Evolutionary conservation across 306 rosid genomes (phyloP).

Genomic region (Cucumis cinereus): DNA sequence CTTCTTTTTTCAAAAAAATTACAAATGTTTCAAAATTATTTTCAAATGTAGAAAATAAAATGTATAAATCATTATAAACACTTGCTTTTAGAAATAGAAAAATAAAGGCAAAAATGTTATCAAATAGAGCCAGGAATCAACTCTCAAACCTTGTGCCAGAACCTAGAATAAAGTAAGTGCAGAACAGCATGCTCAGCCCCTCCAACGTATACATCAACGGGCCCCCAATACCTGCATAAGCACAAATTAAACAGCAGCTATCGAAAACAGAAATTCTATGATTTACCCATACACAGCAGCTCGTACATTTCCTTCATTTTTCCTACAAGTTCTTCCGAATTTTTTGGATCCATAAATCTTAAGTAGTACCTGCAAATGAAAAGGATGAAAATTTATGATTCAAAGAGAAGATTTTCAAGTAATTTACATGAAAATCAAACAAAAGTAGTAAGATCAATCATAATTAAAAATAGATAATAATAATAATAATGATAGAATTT

Average conservation of each 20-base stretch:
- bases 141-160: constrained; percentile 92
- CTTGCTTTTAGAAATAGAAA: not conserved
- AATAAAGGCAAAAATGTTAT: not conserved
- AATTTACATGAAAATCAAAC: not conserved
- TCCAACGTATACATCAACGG: constrained; percentile 93
- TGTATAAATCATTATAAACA: not conserved
- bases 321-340: constrained; percentile 61
- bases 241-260: not conserved
- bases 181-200: constrained; percentile 99
- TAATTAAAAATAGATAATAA: not conserved
- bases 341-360: constrained; percentile 93
- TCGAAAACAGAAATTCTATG: constrained; percentile 7
- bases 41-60: not conserved
- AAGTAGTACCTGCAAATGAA: constrained; percentile 65
- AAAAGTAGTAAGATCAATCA: not conserved
- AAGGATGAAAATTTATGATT: not conserved
- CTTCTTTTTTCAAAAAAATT: not conserved
- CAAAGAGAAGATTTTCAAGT: not conserved
- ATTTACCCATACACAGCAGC: constrained; percentile 4
- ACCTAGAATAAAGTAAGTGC: constrained; percentile 90
- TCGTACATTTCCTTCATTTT: constrained; percentile 63
- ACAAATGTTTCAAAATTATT: not conserved
- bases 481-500: too few relatives aligned
- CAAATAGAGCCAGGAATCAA: not conserved
- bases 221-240: constrained; percentile 77